Evolutionary conservation across 176 grass and related monocot genomes (phyloP), one percentile per base, ranked within the genome.

Genomic region (Musa beccarii): DNA sequence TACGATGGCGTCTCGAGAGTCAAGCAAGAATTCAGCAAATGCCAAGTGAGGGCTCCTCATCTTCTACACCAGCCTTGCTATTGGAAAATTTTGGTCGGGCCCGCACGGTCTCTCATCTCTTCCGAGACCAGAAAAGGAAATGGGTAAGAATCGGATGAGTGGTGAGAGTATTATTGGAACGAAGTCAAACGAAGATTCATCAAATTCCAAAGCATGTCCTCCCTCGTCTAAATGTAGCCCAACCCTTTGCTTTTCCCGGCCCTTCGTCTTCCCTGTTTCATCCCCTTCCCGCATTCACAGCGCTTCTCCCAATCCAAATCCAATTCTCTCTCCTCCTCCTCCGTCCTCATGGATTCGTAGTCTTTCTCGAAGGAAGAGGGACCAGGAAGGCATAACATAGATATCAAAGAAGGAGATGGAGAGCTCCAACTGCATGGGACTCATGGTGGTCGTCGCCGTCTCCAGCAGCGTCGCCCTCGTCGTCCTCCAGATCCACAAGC

Each of bases 381-480:
- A 20, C 57, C 5, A 6, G 11, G 25, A 68, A 66, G 63, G 25
- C n/a, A 22, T 22, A 12, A 51, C 22, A 22, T 2, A 72, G 19
- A 29, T 19, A 72, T 50, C 29, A 1, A 49, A 20, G 52, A 71
- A 51, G 24, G 51, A n/a, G 9, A 83, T 82, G 62, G 77, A 54
- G 24, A 70, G 2, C 77, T 78, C 25, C 19, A 21, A 66, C 69
- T 82, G 78, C 51, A 51, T 92, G 77, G 84, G 84, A 11, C 66
- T 92, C 23, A 50, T 89, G 68, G 86, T 77, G 26, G 55, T 91
- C 52, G 81, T 86, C 9, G 75, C 90, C 24, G 82, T 87, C 51
- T 92, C 92, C 0, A 89, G 82, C 34, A 57, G 86, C 69, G 53
- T 92, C 81, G 79, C 85, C 43, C 75, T 96, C 78, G 10, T 87